phyloP scores from a whole-genome alignment of 2,329 filamentous ascomycete species.

The Xylariomycetidae sp. region DNA sequence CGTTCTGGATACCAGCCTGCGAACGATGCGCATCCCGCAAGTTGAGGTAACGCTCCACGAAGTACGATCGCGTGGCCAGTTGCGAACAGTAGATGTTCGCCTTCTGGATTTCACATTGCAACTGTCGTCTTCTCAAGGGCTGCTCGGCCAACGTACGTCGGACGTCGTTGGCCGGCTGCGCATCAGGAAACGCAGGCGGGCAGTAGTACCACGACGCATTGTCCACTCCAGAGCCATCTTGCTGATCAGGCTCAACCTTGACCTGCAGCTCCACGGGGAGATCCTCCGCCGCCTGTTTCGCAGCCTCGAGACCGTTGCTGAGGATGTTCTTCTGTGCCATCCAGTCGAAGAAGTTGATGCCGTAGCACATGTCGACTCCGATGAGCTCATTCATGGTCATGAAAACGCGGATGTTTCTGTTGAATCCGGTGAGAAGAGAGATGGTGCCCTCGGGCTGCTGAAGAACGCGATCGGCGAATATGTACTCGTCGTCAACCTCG shows the following conservation, averaged over 20 bases:
- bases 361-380: slow-evolving; percentile 77
- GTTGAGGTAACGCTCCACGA: slow-evolving; percentile 81
- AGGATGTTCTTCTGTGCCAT: slow-evolving; percentile 69
- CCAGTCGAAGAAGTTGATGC: slow-evolving; percentile 71
- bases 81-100: slow-evolving; percentile 83
- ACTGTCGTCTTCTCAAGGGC: slow-evolving; percentile 43
- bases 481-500: slow-evolving; percentile 79
- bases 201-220: slow-evolving; percentile 46
- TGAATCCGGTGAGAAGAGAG: slow-evolving; percentile 73
- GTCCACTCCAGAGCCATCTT: slow-evolving; percentile 27
- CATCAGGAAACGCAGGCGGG: slow-evolving; percentile 42
- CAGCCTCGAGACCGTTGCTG: slow-evolving; percentile 62
- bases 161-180: slow-evolving; percentile 43
- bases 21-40: slow-evolving; percentile 61
- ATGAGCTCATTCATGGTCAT: slow-evolving; percentile 72
- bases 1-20: slow-evolving; percentile 19
- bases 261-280: slow-evolving; percentile 65
- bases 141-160: slow-evolving; percentile 44
- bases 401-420: slow-evolving; percentile 71
- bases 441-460: slow-evolving; percentile 62
- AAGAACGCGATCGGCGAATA: slow-evolving; percentile 64
- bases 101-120: slow-evolving; percentile 87
- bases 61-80: slow-evolving; percentile 73
- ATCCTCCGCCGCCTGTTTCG: slow-evolving; percentile 61
- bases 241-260: slow-evolving; percentile 33